Evolutionary conservation across 192 early-diverging fungal genomes (phyloP), one percentile per base, ranked within the genome.

Genomic region (Pilaira anomala): DNA sequence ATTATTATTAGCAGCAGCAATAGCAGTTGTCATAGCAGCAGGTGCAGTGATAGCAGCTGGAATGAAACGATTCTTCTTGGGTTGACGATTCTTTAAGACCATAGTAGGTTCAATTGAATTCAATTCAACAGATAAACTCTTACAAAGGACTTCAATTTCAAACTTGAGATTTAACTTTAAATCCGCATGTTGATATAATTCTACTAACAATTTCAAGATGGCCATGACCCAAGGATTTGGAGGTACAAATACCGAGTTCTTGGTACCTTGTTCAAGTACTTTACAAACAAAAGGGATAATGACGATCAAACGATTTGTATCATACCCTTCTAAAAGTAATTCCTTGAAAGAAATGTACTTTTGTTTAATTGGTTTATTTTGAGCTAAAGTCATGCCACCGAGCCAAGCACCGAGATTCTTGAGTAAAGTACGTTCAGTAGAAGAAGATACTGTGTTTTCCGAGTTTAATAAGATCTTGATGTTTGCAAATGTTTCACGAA

Each of bases 141-240:
- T 97, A 80, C 94, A 97, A 28, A 98, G 81, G 8, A 98, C 94
- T 75, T 98, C 97, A 49, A 98, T 92, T 69, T 97, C 95, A 74
- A 98, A 98, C 61, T 94, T 96, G 36, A 96, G 85, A 61, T 94
- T 96, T 44, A 97, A 79, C 75, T 95, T 97, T 29, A 98, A 73
- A 60, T 96, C 92, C 0, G 93, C 97, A 68, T 85, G 89, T 46
- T 90, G 88, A 78, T 96, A 97, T 3, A 98, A 78, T 73, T 98
- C 97, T 0, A 90, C 88, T 48, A 98, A 74, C 7, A 97, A 80
- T 48, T 86, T 85, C 83, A 98, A 84, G 46, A 96, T 93, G 28
- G 93, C 92, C 87, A 98, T 94, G 36, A 98, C 71, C 97, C 97
- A 98, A 14, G 97, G 97, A 75, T 96, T 97, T 25, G 97, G 95